Evolutionary conservation across 2,329 filamentous ascomycete genomes (phyloP).

Genomic region (Cyphellophora europaea): DNA sequence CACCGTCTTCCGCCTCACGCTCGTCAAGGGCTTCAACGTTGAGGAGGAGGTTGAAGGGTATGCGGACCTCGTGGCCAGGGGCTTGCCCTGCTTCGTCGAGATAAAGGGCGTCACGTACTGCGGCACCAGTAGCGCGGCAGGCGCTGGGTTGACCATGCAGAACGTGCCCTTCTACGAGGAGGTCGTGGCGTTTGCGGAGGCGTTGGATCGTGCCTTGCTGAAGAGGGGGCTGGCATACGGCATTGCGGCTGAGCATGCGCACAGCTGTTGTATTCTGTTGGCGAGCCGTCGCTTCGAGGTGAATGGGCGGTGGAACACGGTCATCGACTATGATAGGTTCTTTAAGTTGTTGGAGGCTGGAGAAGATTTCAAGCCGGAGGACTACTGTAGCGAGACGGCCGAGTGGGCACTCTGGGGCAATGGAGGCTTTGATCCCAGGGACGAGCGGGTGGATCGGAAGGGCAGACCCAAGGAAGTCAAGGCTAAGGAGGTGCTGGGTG

Average conservation of each 20-base stretch:
- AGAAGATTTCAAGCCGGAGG: constrained; percentile 71
- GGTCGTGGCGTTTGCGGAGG: constrained; percentile 70
- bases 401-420: constrained; percentile 95
- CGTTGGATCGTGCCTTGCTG: constrained; percentile 60
- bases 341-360: constrained; percentile 73
- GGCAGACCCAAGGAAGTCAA: constrained; percentile 40
- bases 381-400: constrained; percentile 83
- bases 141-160: constrained; percentile 86
- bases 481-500: too few species aligned
- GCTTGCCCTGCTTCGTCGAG: constrained; percentile 84
- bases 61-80: constrained; percentile 75
- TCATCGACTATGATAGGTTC: constrained; percentile 84
- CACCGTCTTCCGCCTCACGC: constrained; percentile 87
- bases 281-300: constrained; percentile 72
- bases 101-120: constrained; percentile 97
- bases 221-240: constrained; percentile 62
- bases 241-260: constrained; percentile 88
- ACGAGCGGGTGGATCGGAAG: constrained; percentile 79
- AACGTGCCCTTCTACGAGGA: constrained; percentile 96
- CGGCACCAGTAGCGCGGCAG: constrained; percentile 75
- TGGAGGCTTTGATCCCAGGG: constrained; percentile 85
- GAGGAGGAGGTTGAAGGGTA: constrained; percentile 89
- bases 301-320: constrained; percentile 75
- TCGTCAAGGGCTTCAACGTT: constrained; percentile 97
- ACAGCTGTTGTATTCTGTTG: constrained; percentile 85